These are phyloP conservation scores for Plectosphaerella sp. DNA, from an alignment of 2,329 filamentous ascomycete species.

Conservation along the genomic window DNA sequence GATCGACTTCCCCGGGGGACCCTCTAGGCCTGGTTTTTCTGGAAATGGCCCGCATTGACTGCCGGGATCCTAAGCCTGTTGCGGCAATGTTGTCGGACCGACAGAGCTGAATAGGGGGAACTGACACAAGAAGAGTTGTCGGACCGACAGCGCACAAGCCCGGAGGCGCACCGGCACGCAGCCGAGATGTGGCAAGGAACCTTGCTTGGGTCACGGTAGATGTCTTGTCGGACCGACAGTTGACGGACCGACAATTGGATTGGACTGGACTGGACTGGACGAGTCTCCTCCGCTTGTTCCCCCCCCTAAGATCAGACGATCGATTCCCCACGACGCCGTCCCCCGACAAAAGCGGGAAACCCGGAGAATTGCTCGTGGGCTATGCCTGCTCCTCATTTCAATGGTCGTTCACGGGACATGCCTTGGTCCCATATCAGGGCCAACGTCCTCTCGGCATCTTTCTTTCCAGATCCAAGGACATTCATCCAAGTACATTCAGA, in stretches of 20 bases:
- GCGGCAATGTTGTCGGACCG: no score
- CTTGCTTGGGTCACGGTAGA: background rate
- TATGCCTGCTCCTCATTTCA: background rate
- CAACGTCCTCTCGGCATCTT: background rate
- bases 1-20: no score
- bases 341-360: background rate
- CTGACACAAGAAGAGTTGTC: background rate
- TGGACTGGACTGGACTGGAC: no score
- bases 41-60: no score
- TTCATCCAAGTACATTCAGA: background rate
- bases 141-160: background rate
- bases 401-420: no score
- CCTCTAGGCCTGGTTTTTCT: no score
- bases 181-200: background rate
- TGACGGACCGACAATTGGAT: no score
- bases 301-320: background rate
- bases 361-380: no score
- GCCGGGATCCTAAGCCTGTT: no score
- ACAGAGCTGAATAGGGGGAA: no score
- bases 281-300: no score
- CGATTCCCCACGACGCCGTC: background rate
- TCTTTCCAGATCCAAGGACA: background rate
- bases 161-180: no score
- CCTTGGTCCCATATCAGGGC: background rate
- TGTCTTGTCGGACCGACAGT: constrained; percentile 1